Evolutionary conservation across 23 red algal genomes (phyloP).

Genomic region (Pyropia yezoensis): DNA sequence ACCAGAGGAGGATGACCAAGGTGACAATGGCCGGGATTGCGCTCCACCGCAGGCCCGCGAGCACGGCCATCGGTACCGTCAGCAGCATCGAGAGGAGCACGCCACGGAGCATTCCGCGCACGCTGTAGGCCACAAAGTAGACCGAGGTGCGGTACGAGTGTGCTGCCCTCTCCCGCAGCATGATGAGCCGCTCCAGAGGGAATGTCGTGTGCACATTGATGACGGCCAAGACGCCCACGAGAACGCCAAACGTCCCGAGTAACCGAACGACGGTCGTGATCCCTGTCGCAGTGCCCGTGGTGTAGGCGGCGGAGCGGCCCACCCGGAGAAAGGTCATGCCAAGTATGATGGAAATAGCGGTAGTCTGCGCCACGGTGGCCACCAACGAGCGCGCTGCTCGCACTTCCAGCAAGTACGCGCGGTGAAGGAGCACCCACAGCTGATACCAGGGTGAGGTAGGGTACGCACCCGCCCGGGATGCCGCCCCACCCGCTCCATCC

Average conservation of each 20-base stretch:
- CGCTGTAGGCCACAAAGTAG: slow-evolving; percentile 77
- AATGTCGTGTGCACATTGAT: slow-evolving; percentile 53
- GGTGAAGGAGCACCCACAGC: too few species aligned
- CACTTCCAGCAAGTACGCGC: too few species aligned
- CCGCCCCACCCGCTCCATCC: too few species aligned
- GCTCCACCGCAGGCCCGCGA: slow-evolving; percentile 50
- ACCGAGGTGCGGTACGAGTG: slow-evolving; percentile 78
- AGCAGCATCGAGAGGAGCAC: slow-evolving; percentile 63
- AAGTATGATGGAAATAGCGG: slow-evolving; percentile 61
- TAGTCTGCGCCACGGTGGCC: slow-evolving; percentile 43
- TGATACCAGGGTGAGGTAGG: too few species aligned
- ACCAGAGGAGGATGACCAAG: slow-evolving; percentile 54
- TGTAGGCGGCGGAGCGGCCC: slow-evolving; percentile 50
- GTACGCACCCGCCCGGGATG: too few species aligned
- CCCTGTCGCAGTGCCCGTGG: slow-evolving; percentile 10
- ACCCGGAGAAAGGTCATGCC: slow-evolving; percentile 66
- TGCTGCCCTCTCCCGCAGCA: slow-evolving; percentile 63
- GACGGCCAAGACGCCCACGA: slow-evolving; percentile 62
- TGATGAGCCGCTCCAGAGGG: slow-evolving; percentile 57
- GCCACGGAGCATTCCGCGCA: slow-evolving; percentile 55
- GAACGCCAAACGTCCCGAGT: slow-evolving; percentile 60
- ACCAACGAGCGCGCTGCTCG: slow-evolving; percentile 52
- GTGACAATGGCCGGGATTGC: slow-evolving; percentile 63
- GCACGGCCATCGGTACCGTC: slow-evolving; percentile 55
- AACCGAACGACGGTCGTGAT: slow-evolving; percentile 24